Conservation (phyloP, 805 yeast genomes). For the Schizosaccharomyces cryophilus region DNA sequence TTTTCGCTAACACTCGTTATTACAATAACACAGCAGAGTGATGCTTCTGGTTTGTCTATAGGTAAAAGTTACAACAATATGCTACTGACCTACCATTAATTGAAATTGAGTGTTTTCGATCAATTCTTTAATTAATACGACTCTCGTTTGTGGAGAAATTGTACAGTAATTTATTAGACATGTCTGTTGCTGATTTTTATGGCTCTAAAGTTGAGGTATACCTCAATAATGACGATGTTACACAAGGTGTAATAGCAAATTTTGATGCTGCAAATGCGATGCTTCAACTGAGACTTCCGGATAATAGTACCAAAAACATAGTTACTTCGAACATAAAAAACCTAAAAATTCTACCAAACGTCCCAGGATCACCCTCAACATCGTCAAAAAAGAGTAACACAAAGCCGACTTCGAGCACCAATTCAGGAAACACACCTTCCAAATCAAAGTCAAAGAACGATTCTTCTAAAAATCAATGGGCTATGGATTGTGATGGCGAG, state of each 20-base stretch:
- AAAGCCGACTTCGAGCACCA: too few relatives aligned
- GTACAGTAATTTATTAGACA: not conserved
- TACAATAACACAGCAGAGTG: too few relatives aligned
- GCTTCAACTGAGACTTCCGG: not conserved
- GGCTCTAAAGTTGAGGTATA: not conserved
- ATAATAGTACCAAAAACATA: not conserved
- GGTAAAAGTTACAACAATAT: too few relatives aligned
- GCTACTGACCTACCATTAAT: too few relatives aligned
- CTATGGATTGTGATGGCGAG: not conserved
- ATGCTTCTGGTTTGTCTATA: too few relatives aligned
- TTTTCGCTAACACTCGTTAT: too few relatives aligned
- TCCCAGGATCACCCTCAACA: not conserved
- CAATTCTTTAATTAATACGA: too few relatives aligned
- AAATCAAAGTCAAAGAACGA: not conserved
- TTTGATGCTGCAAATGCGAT: not conserved
- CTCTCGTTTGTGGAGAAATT: too few relatives aligned
- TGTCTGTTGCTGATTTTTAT: conserved; percentile 1
- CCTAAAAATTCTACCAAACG: not conserved
- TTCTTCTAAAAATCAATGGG: not conserved
- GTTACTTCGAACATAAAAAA: not conserved
- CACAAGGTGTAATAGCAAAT: not conserved
- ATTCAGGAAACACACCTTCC: too few relatives aligned
- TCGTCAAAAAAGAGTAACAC: not conserved
- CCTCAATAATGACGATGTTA: not conserved
- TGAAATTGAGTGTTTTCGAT: too few relatives aligned